Evolutionary conservation across 108 stramenopile species (phyloP).

Genomic region (Chaetoceros tenuissimus): DNA sequence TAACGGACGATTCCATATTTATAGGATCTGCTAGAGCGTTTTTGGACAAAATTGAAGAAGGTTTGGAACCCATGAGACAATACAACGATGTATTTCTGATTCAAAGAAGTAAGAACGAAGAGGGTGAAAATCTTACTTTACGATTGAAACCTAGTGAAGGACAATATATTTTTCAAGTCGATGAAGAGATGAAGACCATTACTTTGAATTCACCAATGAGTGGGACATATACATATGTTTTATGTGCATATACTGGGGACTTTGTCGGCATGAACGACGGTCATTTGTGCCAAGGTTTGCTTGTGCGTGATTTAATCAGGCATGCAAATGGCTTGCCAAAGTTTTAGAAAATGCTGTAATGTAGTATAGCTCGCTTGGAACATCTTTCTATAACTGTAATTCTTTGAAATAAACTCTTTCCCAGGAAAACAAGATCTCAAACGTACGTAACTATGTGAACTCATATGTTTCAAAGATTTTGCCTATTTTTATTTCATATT

Average conservation of each 20-base stretch:
- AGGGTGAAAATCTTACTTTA: slow-evolving; percentile 39
- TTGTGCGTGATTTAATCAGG: slow-evolving; percentile 72
- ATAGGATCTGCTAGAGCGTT: slow-evolving; percentile 27
- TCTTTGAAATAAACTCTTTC: too few relatives aligned
- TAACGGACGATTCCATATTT: slow-evolving; percentile 21
- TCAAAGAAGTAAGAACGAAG: slow-evolving; percentile 8
- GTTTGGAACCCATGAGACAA: slow-evolving; percentile 47
- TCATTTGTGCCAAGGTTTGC: slow-evolving; percentile 62
- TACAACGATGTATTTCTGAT: slow-evolving; percentile 50
- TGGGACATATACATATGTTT: slow-evolving; percentile 52
- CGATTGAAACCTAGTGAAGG: slow-evolving; percentile 41
- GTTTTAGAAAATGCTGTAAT: slow-evolving; percentile 25
- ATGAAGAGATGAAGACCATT: slow-evolving; percentile 28
- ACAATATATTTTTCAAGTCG: slow-evolving; percentile 34
- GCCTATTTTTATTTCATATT: too few relatives aligned
- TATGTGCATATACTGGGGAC: slow-evolving; percentile 39
- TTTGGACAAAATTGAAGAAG: slow-evolving; percentile 44
- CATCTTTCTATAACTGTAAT: too few relatives aligned
- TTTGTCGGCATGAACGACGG: slow-evolving; percentile 69
- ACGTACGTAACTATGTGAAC: too few relatives aligned
- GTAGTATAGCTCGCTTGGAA: too few relatives aligned
- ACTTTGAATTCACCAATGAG: slow-evolving; percentile 54
- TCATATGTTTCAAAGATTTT: too few relatives aligned
- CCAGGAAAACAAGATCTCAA: too few relatives aligned
- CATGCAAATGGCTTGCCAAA: slow-evolving; percentile 74